Evolutionary conservation across 2,329 filamentous ascomycete genomes (phyloP).

Genomic region (Trichoderma koningiopsis): DNA sequence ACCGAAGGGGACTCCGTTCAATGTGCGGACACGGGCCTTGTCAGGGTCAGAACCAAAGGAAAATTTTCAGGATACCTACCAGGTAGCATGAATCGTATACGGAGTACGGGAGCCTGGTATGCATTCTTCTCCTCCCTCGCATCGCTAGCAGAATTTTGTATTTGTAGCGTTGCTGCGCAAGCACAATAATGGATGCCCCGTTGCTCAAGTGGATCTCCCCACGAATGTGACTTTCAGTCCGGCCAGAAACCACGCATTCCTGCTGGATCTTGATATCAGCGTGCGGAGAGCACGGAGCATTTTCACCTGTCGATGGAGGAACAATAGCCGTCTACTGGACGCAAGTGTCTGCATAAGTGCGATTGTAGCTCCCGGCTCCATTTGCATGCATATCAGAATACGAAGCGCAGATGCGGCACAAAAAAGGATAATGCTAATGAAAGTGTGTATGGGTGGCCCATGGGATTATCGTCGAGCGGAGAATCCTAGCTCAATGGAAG

Average conservation of each 20-base stretch:
- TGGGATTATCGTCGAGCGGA: slow-evolving; percentile 15
- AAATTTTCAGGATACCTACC: background rate
- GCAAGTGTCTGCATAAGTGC: slow-evolving; percentile 20
- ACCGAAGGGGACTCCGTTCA: slow-evolving; percentile 10
- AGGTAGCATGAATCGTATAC: background rate
- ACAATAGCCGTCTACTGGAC: background rate
- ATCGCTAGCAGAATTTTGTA: background rate
- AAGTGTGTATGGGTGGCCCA: slow-evolving; percentile 6
- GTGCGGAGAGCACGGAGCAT: slow-evolving; percentile 20
- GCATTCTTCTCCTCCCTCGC: slow-evolving; percentile 11
- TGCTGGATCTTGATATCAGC: background rate
- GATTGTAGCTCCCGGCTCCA: slow-evolving; percentile 24
- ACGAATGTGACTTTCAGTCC: slow-evolving; percentile 22
- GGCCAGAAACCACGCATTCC: slow-evolving; percentile 15
- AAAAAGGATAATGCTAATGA: background rate
- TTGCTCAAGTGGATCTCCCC: slow-evolving; percentile 15
- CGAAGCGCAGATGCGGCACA: slow-evolving; percentile 24
- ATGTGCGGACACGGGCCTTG: background rate
- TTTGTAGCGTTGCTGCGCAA: background rate
- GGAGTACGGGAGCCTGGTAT: background rate
- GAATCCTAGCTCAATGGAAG: slow-evolving; percentile 18
- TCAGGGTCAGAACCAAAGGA: background rate
- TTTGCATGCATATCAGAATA: slow-evolving; percentile 25
- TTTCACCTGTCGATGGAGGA: slow-evolving; percentile 14
- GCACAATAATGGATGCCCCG: background rate